These are phyloP conservation scores for Austroboletus sp. DNA, from an alignment of 1,284 basidiomycete genomes.

Conservation along the genomic window DNA sequence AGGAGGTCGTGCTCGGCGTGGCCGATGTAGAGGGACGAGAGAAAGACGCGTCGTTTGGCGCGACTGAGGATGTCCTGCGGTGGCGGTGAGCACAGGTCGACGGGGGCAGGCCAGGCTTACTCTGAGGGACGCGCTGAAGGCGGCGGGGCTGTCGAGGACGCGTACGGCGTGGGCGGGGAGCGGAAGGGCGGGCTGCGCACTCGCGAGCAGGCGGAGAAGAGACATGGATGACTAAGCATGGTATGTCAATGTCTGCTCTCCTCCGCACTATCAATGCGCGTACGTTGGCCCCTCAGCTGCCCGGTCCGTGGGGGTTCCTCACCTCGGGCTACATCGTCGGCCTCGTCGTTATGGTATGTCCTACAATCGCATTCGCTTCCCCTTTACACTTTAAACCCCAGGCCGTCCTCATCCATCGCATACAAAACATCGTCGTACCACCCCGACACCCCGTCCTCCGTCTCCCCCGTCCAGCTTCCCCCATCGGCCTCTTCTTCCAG, in stretches of 20 bases:
- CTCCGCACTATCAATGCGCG: neutral
- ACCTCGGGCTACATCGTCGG: slow-evolving; percentile 64
- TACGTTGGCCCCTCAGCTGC: slow-evolving; percentile 30
- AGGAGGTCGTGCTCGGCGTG: slow-evolving; percentile 51
- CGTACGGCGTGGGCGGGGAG: slow-evolving; percentile 32
- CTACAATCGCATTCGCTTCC: neutral
- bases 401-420: slow-evolving; percentile 63
- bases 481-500: slow-evolving; percentile 24
- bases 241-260: neutral
- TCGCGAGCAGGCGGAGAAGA: slow-evolving; percentile 22
- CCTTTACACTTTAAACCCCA: slow-evolving; percentile 24
- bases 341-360: slow-evolving; percentile 52
- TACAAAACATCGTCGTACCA: slow-evolving; percentile 69
- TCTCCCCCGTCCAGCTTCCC: slow-evolving; percentile 15
- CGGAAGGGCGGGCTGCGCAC: slow-evolving; percentile 38
- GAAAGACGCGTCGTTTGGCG: slow-evolving; percentile 72
- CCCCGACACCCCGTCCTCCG: slow-evolving; percentile 40
- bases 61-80: slow-evolving; percentile 67
- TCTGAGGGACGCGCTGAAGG: slow-evolving; percentile 37
- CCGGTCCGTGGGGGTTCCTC: slow-evolving; percentile 62
- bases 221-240: slow-evolving; percentile 1
- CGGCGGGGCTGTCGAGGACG: slow-evolving; percentile 34
- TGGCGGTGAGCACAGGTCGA: too few species aligned
- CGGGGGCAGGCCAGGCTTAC: slow-evolving; percentile 26
- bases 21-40: slow-evolving; percentile 83